Evolutionary conservation across 163 green algal species (phyloP).

Genomic region (Chlorella variabilis): DNA sequence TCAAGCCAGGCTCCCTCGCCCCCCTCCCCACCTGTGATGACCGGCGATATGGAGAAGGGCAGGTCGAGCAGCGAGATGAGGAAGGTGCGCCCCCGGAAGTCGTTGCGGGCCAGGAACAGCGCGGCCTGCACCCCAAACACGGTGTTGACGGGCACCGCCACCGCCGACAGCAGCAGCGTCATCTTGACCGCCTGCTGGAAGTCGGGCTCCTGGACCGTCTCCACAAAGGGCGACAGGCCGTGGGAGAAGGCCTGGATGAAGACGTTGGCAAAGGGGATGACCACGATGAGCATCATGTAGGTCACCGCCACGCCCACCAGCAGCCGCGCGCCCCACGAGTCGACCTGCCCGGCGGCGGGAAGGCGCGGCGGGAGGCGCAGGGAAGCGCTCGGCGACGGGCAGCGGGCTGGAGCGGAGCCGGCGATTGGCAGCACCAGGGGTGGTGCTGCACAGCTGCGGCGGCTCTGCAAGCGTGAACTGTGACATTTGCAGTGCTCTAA

Average conservation of each 20-base stretch:
- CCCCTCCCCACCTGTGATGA: conserved; percentile 64
- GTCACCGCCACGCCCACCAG: conserved; percentile 66
- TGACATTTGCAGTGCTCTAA: too few relatives aligned
- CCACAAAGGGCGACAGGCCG: conserved; percentile 78
- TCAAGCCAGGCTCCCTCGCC: too few relatives aligned
- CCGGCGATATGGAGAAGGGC: conserved; percentile 73
- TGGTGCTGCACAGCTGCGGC: too few relatives aligned
- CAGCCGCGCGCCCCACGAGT: conserved; percentile 60
- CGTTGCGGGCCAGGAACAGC: conserved; percentile 80
- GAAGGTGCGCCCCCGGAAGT: conserved; percentile 84
- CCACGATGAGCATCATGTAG: conserved; percentile 77
- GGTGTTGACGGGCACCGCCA: conserved; percentile 87
- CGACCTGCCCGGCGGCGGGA: too few relatives aligned
- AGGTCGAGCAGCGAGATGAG: conserved; percentile 76
- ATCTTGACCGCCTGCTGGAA: conserved; percentile 86
- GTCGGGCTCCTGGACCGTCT: conserved; percentile 78
- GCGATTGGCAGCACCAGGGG: too few relatives aligned
- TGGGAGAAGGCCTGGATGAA: conserved; percentile 86
- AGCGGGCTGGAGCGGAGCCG: too few relatives aligned
- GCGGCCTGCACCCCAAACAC: conserved; percentile 78
- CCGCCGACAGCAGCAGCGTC: conserved; percentile 72
- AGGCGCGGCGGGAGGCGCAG: too few relatives aligned
- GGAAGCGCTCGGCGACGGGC: too few relatives aligned
- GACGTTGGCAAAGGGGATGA: conserved; percentile 85
- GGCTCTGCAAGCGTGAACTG: too few relatives aligned